phyloP scores from a whole-genome alignment of 2,329 filamentous ascomycete species.

The Westerdykella sp. region DNA sequence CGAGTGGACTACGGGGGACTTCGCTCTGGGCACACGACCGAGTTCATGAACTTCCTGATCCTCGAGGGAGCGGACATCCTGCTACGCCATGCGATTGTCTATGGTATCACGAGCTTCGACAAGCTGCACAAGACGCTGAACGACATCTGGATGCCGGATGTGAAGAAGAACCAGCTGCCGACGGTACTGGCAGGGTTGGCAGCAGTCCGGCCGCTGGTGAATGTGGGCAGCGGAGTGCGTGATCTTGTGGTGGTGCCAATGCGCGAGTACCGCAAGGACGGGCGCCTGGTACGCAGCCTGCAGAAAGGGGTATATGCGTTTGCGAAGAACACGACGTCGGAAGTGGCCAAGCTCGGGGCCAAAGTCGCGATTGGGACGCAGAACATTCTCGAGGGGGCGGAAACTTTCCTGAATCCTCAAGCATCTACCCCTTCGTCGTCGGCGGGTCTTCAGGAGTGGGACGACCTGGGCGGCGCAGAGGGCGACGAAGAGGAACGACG shows the following conservation, averaged over 20 bases:
- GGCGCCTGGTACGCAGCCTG: constrained; percentile 82
- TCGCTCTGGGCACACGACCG: constrained; percentile 86
- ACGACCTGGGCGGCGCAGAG: constrained; percentile 54
- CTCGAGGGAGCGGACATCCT: constrained; percentile 83
- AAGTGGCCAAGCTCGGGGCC: constrained; percentile 88
- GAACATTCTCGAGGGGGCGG: constrained; percentile 82
- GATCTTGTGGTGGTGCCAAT: constrained; percentile 87
- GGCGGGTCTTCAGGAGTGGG: constrained; percentile 36
- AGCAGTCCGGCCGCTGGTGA: constrained; percentile 82
- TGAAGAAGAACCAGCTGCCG: constrained; percentile 81
- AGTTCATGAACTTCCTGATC: constrained; percentile 98
- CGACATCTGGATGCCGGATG: constrained; percentile 93
- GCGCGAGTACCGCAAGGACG: constrained; percentile 88
- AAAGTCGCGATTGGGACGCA: constrained; percentile 94
- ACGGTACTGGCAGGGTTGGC: constrained; percentile 83
- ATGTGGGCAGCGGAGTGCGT: constrained; percentile 79
- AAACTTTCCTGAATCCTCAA: constrained; percentile 60
- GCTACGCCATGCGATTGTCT: constrained; percentile 82
- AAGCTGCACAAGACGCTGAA: constrained; percentile 84
- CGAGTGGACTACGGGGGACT: constrained; percentile 93
- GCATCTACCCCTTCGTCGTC: constrained; percentile 13
- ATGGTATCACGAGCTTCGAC: constrained; percentile 87
- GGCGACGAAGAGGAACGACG: constrained; percentile 64
- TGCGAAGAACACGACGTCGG: constrained; percentile 86
- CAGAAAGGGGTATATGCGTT: constrained; percentile 87